Conservation (phyloP, 2,329 filamentous ascomycete species). For the Madurella mycetomatis region DNA sequence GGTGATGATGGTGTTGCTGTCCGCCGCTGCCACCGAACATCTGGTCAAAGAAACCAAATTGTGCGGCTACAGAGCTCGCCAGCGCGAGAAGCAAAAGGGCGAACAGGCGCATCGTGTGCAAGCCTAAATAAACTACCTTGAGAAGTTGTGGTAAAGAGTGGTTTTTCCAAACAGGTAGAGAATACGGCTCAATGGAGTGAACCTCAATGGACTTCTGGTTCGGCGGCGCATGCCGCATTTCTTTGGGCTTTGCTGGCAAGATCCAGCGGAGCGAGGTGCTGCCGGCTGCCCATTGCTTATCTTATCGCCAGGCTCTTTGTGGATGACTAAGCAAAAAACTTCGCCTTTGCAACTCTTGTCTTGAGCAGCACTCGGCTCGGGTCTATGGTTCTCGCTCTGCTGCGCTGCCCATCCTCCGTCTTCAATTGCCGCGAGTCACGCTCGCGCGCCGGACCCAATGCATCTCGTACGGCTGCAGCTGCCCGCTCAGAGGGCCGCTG, state of each 20-base stretch:
- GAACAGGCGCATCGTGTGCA: constrained; percentile 32
- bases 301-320: constrained; percentile 16
- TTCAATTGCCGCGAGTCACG: constrained; percentile 16
- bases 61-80: constrained; percentile 60
- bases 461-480: constrained; percentile 44
- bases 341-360: constrained; percentile 13
- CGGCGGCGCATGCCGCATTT: no score
- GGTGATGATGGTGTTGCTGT: constrained; percentile 45
- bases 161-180: not conserved
- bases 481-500: constrained; percentile 43
- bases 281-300: constrained; percentile 16
- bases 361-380: not conserved
- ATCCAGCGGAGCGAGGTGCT: not conserved
- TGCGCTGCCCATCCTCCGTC: not conserved
- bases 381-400: constrained; percentile 9
- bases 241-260: not conserved
- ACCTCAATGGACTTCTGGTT: not conserved
- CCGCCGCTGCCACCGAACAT: constrained; percentile 71
- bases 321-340: constrained; percentile 39
- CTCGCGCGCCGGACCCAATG: constrained; percentile 32
- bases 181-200: not conserved
- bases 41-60: constrained; percentile 97
- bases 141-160: not conserved
- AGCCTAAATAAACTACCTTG: not conserved
- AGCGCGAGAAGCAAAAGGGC: constrained; percentile 49